Base-by-base conservation (phyloP, 2,329 filamentous ascomycete species). In the Chaetoscypha palmicola region DNA sequence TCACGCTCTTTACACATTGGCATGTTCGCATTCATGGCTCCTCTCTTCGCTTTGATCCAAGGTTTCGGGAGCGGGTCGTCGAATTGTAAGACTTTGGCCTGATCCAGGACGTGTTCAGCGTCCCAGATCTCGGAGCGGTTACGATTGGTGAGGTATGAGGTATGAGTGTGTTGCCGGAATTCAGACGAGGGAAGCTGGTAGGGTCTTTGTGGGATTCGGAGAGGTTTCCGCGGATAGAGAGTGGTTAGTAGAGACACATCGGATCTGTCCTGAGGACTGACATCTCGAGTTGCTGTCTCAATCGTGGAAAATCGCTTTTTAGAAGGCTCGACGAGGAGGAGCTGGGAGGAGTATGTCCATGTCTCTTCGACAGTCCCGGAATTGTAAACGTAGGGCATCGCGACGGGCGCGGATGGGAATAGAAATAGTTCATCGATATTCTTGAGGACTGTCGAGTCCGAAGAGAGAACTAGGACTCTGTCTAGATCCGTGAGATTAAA, bases 11-110 rank as follows among this genome's bases (percentile, higher is more conserved):
- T 26, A 49, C 58, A 60, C 21, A 44, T 46, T 19, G 58, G 57
- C 58, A 59, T 60, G 31, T 57, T 47, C 23, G 48, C 53, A 50
- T 60, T 60, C 46, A 60, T 21, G n/a, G 54, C 17, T n/a, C 52
- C 48, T 36, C 55, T 53, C 2, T 46, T 42, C 0, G 56, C 54
- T 19, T 49, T 36, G 2, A 58, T 50, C 75, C 76, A 79, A 2
- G 77, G 77, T 52, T 79, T 79, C 1, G 76, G 76, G 34, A 79
- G 51, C 71, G 72, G 76, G 57, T 81, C 77, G 19, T 69, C 74
- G 57, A 79, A 81, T 57, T 80, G 76, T 7, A 81, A 66, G 2
- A 78, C 63, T 47, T 76, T 78, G 2, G 76, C 73, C 51, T 77
- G 71, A 3, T 62, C 58, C 21, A 73, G 54, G 1, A 66, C 65